Evolutionary conservation across 1,284 basidiomycete genomes (phyloP).

Genomic region (Spongispora temasekensis): DNA sequence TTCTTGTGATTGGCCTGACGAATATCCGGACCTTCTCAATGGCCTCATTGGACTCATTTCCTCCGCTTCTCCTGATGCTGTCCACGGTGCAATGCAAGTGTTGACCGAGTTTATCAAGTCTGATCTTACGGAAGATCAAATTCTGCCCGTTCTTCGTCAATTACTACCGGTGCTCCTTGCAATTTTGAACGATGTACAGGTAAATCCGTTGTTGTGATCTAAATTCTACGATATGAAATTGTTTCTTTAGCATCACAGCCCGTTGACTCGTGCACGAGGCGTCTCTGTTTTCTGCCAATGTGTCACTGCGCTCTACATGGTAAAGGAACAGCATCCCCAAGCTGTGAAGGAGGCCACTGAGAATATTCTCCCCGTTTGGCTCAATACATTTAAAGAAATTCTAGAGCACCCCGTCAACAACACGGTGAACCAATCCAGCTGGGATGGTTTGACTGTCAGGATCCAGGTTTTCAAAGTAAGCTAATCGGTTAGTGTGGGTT

Average conservation of each 20-base stretch:
- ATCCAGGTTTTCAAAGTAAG: conserved; percentile 80
- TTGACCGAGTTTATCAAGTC: conserved; percentile 90
- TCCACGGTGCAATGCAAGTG: conserved; percentile 95
- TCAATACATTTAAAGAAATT: conserved; percentile 81
- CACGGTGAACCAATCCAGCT: conserved; percentile 55
- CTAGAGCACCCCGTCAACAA: conserved; percentile 68
- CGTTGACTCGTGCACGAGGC: conserved; percentile 80
- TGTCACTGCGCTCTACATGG: conserved; percentile 88
- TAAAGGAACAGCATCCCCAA: conserved; percentile 88
- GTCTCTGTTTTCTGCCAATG: conserved; percentile 92
- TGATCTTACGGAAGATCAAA: conserved; percentile 90
- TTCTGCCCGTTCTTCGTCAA: conserved; percentile 82
- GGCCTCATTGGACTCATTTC: conserved; percentile 76
- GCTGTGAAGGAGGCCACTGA: conserved; percentile 82
- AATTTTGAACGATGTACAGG: conserved; percentile 79
- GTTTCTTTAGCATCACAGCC: conserved; percentile 61
- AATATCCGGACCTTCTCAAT: conserved; percentile 82
- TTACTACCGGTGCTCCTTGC: conserved; percentile 82
- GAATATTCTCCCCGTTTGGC: conserved; percentile 85
- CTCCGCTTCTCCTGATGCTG: conserved; percentile 67
- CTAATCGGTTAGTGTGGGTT: not conserved
- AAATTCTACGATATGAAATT: conserved; percentile 8
- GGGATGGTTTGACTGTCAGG: conserved; percentile 78
- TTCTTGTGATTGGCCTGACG: conserved; percentile 91
- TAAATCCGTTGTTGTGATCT: conserved; percentile 35